Base-by-base conservation (phyloP, 169 alveolate species). In the Cryptosporidium xiaoi region DNA sequence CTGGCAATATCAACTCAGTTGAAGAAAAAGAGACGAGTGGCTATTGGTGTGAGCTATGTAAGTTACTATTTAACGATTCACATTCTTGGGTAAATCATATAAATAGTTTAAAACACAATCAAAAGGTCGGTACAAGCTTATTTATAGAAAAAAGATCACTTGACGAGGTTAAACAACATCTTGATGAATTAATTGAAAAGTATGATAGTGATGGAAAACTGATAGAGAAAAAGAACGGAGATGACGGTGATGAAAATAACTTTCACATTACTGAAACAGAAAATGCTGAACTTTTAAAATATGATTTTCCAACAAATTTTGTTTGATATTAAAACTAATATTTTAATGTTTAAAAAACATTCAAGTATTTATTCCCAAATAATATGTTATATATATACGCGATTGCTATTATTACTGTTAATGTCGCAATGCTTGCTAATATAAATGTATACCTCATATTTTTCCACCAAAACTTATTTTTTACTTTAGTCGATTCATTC, bases 381-480 rank as follows among this genome's bases (percentile, higher is more conserved):
- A 62, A 15, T 20, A 34, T 77, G 13, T 77, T 77, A 13, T 58
- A 24, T 20, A 77, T 20, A 24, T 34, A 56, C 15, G 87, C 71
- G 24, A 77, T 20, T 13, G n/a, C 51, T 20, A 77, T 44, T 31
- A 36, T 62, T 7, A 77, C 8, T 24, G 56, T 62, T 44, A 77
- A 58, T 15, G 71, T 46, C 3, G 56, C 24, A 4, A 77, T 18
- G 13, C 87, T 24, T 3, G 18, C 24, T 16, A 77, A 60, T 6
- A 77, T 60, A 6, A 77, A 27, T 34, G 69, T 77, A 24, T 40
- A 77, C 64, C 64, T 77, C 34, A 77, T 60, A 27, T 77, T 77
- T 60, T 77, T 77, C 87, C 87, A 77, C 87, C 87, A 77, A 48
- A 77, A 77, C 31, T 62, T 34, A 4, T 46, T 77, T 31, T 77